Evolutionary conservation across 768 basidiomycete species (phyloP), one percentile per base, ranked within the genome.

Genomic region (Phallus indusiatus): DNA sequence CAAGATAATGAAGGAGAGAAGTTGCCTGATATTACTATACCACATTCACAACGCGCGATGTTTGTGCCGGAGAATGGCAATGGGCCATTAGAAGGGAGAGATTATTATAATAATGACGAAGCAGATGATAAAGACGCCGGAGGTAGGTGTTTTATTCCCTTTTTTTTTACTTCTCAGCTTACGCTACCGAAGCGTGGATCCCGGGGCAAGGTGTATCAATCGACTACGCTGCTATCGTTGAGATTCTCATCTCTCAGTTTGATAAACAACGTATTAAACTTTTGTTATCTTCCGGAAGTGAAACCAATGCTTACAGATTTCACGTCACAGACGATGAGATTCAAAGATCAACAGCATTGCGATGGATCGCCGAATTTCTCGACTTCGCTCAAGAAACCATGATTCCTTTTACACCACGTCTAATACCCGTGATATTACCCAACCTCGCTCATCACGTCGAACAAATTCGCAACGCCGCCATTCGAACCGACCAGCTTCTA

Each of bases 141-240:
- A 64, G 78, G 88, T 88, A 64, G 62, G 77, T 56, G 52, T 17
- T 18, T 21, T 47, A 24, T 16, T 28, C 21, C 12, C 20, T 46
- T 54, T 21, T 50, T 54, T 52, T 54, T 64, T 18, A 54, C 33
- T 37, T 24, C 50, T 57, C 52, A 18, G 53, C 18, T 24, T 22
- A 22, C 10, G 28, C 11, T 67, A 47, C 67, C 59, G 18, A 63
- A 90, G 88, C 82, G 42, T 97, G 92, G 92, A 74, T 88, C 24
- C 94, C 94, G 17, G 96, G 95, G 3, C 92, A 97, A 74, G 94
- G 93, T 0, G 93, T 98, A 11, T 80, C 78, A 58, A 85, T 99
- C 60, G 89, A 98, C 69, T 93, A 94, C 68, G 81, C 85, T 16
- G 86, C 94, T 2, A 91, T 99, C 54, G 84, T 97, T 37, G 93